Evolutionary conservation across 108 stramenopile species (phyloP).

Genomic region (Pseudonitzschia delicatissima): DNA sequence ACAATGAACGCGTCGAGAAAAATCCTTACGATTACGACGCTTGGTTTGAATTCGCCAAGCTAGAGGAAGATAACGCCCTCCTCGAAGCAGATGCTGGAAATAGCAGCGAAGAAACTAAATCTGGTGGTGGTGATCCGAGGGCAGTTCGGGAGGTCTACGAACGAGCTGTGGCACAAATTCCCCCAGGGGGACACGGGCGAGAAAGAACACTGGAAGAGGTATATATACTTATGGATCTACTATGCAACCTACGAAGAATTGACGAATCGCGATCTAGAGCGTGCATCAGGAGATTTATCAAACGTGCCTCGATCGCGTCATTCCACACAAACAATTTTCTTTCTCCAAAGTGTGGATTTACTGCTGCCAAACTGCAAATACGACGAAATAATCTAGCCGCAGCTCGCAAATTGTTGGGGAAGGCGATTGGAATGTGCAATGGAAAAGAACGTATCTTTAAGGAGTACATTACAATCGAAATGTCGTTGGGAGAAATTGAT

Average conservation of each 20-base stretch:
- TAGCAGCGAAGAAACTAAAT: background rate
- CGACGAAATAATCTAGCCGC: constrained; percentile 84
- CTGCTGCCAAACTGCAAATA: constrained; percentile 93
- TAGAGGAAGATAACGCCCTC: constrained; percentile 72
- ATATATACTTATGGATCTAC: constrained; percentile 94
- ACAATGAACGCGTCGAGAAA: constrained; percentile 68
- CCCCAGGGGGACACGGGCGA: constrained; percentile 69
- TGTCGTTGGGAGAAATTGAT: constrained; percentile 97
- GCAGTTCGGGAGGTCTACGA: constrained; percentile 89
- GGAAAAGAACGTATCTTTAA: constrained; percentile 92
- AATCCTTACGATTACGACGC: constrained; percentile 93
- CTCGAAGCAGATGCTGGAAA: constrained; percentile 29
- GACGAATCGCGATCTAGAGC: constrained; percentile 69
- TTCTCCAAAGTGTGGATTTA: constrained; percentile 96
- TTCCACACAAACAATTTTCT: constrained; percentile 99
- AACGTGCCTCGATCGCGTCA: constrained; percentile 71
- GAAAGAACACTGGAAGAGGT: constrained; percentile 96
- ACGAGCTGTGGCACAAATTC: constrained; percentile 90
- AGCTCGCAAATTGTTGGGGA: constrained; percentile 92
- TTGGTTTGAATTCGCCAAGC: constrained; percentile 97
- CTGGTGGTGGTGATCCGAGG: constrained; percentile 2
- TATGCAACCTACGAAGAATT: constrained; percentile 92
- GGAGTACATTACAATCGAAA: constrained; percentile 93
- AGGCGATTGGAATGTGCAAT: constrained; percentile 91
- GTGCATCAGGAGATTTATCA: constrained; percentile 89